These are phyloP conservation scores for Tetramitus jugosus DNA, from an alignment of 208 protist genomes.

Conservation along the genomic window DNA sequence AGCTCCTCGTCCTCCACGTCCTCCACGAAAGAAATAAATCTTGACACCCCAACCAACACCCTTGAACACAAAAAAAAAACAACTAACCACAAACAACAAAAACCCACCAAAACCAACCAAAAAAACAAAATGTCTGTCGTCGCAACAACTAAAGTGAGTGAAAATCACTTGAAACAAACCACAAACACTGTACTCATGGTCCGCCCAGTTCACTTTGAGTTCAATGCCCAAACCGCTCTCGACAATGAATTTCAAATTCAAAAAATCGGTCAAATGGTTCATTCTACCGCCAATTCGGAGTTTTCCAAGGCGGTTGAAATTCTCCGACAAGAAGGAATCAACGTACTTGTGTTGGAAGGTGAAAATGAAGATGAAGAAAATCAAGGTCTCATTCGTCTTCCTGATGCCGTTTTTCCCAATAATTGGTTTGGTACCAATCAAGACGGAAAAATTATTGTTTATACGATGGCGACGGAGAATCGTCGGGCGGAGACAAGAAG, in stretches of 20 bases:
- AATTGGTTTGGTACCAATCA: constrained; percentile 4
- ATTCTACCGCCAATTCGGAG: neutral
- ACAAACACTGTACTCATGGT: constrained; percentile 13
- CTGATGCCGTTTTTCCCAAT: constrained; percentile 26
- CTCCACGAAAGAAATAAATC: no score
- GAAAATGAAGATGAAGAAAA: neutral
- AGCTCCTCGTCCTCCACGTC: no score
- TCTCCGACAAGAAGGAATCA: neutral
- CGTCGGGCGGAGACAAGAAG: neutral
- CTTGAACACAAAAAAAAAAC: no score
- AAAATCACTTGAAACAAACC: neutral
- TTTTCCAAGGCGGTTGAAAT: neutral
- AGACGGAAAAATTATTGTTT: neutral
- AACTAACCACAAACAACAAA: no score
- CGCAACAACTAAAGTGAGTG: no score
- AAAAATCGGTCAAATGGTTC: no score
- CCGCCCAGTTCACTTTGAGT: neutral
- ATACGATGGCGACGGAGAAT: neutral
- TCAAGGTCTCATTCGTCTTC: neutral
- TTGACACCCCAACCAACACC: no score
- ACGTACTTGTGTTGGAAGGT: constrained; percentile 1
- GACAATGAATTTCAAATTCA: constrained; percentile 21
- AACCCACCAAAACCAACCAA: no score
- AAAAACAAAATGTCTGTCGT: no score
- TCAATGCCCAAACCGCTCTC: constrained; percentile 10